These are phyloP conservation scores for Anthracocystis walkeri DNA, from an alignment of 1,284 basidiomycete genomes.

Conservation along the genomic window DNA sequence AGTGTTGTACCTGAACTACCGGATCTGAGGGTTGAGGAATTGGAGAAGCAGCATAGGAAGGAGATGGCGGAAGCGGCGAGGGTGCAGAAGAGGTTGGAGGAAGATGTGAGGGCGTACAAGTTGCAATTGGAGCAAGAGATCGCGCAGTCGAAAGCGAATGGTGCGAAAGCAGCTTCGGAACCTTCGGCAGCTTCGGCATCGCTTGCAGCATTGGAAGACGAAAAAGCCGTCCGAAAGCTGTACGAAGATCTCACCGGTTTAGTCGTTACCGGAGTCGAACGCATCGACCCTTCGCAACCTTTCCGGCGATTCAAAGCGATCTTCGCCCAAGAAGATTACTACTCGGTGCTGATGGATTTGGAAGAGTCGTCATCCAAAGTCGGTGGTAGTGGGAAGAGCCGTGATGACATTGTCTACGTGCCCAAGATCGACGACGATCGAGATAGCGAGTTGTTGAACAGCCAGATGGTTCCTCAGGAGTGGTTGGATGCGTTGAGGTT, in stretches of 20 bases:
- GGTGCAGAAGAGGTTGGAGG: slow-evolving; percentile 31
- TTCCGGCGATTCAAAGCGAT: slow-evolving; percentile 54
- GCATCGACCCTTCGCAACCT: slow-evolving; percentile 18
- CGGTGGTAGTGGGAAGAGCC: slow-evolving; percentile 8
- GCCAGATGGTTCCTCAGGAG: slow-evolving; percentile 30
- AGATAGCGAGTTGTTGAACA: slow-evolving; percentile 37
- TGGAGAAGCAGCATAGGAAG: slow-evolving; percentile 35
- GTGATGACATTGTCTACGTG: slow-evolving; percentile 64
- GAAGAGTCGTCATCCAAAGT: slow-evolving; percentile 50
- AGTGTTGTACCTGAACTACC: slow-evolving; percentile 33
- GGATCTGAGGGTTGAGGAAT: slow-evolving; percentile 21
- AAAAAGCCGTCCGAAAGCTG: slow-evolving; percentile 61
- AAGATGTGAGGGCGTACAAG: slow-evolving; percentile 45
- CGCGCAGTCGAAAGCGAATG: slow-evolving; percentile 36
- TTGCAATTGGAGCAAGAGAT: slow-evolving; percentile 52
- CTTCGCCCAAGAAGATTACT: slow-evolving; percentile 62
- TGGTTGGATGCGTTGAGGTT: slow-evolving; percentile 47
- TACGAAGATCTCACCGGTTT: slow-evolving; percentile 68
- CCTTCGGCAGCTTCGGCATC: slow-evolving; percentile 17
- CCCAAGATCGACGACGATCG: slow-evolving; percentile 62
- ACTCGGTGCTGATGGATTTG: slow-evolving; percentile 61
- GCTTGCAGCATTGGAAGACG: slow-evolving; percentile 45
- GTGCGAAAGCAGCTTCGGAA: not conserved
- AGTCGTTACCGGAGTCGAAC: slow-evolving; percentile 56
- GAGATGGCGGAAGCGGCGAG: slow-evolving; percentile 33